phyloP scores from a whole-genome alignment of 1,284 basidiomycete genomes.

The Sanghuangporus baumii region DNA sequence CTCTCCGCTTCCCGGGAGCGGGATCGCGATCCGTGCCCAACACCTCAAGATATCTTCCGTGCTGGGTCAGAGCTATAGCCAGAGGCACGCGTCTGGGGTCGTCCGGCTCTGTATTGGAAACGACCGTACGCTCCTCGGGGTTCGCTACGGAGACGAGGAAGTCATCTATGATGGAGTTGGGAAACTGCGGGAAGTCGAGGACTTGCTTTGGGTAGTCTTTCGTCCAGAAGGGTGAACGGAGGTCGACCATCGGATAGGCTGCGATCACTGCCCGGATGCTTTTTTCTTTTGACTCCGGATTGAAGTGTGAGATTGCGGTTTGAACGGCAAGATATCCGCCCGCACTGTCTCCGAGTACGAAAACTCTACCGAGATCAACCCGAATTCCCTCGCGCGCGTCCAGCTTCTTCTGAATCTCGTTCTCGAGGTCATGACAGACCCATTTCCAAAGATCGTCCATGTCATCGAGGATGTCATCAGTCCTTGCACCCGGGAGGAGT shows the following conservation, averaged over 20 bases:
- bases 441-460: slow-evolving; percentile 11
- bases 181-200: slow-evolving; percentile 6
- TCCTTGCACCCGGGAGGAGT: slow-evolving; percentile 7
- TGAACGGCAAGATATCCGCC: slow-evolving; percentile 13
- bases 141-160: neutral
- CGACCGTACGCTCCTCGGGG: neutral
- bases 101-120: neutral
- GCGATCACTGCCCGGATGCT: neutral
- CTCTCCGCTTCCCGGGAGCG: neutral
- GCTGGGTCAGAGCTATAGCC: slow-evolving; percentile 7
- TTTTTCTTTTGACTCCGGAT: neutral
- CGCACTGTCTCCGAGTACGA: slow-evolving; percentile 7
- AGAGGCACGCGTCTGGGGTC: neutral
- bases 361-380: slow-evolving; percentile 1
- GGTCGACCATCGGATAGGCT: slow-evolving; percentile 10
- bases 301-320: neutral
- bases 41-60: slow-evolving; percentile 1
- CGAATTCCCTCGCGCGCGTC: neutral
- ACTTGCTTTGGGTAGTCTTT: slow-evolving; percentile 8
- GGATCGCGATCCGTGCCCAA: slow-evolving; percentile 1
- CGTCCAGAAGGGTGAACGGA: slow-evolving; percentile 4
- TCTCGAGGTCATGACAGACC: neutral
- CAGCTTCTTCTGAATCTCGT: neutral
- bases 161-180: slow-evolving; percentile 10
- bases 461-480: slow-evolving; percentile 8